Percentiles rank a stretch among this genome's conserved stretches.
phyloP scores from a whole-genome alignment of 768 basidiomycete genomes.

The Tricholoma matsutake region DNA sequence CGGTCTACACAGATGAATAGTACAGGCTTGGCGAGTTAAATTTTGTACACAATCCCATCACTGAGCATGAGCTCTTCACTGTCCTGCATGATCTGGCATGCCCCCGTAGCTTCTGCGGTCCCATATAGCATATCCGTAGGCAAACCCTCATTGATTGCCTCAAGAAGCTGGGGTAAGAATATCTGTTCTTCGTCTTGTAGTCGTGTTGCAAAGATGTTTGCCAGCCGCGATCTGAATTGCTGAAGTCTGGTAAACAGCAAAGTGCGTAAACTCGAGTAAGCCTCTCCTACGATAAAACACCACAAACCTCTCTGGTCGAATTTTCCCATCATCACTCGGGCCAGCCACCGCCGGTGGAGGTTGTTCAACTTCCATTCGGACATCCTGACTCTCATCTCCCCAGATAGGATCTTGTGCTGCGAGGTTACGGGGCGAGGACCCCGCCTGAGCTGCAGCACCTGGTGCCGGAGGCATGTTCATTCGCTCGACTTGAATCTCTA shows the following conservation, averaged over 20 bases:
- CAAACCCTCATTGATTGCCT: slow-evolving; percentile 76
- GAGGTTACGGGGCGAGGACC: slow-evolving; percentile 22
- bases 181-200: slow-evolving; percentile 78
- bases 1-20: slow-evolving; percentile 8
- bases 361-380: slow-evolving; percentile 54
- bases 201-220: slow-evolving; percentile 61
- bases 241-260: slow-evolving; percentile 48
- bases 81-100: slow-evolving; percentile 74
- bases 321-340: slow-evolving; percentile 38
- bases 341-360: slow-evolving; percentile 29
- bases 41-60: slow-evolving; percentile 83
- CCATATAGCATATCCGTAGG: slow-evolving; percentile 69
- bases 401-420: slow-evolving; percentile 56
- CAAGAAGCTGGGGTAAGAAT: slow-evolving; percentile 65
- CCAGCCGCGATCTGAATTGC: slow-evolving; percentile 78
- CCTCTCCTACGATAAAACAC: slow-evolving; percentile 4
- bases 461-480: slow-evolving; percentile 47
- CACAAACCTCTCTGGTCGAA: slow-evolving; percentile 59
- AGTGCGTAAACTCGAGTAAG: slow-evolving; percentile 5
- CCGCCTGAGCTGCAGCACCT: slow-evolving; percentile 16
- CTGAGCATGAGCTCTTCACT: slow-evolving; percentile 85
- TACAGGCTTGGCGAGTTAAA: slow-evolving; percentile 36
- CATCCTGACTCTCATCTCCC: slow-evolving; percentile 67
- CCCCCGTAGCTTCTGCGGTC: slow-evolving; percentile 72
- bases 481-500: slow-evolving; percentile 38